A percentile compares a stretch with the other conserved stretches of the same genome.
phyloP scores from a whole-genome alignment of 1,284 basidiomycete species.

The Cryptococcus depauperatus region DNA sequence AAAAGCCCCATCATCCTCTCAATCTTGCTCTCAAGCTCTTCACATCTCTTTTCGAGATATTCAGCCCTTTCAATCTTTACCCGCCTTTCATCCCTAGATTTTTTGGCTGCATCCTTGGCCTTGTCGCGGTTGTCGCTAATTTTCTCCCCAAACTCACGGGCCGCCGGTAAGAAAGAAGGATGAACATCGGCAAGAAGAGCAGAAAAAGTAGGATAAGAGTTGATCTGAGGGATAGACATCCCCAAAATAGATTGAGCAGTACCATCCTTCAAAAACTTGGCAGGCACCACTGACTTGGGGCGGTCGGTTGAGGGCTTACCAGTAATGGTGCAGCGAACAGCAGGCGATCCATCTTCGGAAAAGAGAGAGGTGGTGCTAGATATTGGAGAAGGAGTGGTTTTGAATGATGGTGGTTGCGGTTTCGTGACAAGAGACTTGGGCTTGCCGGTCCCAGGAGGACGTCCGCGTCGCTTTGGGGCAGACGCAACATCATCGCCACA shows the following conservation, averaged over 20 bases:
- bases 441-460: constrained; percentile 21
- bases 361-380: constrained; percentile 1
- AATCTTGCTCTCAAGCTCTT: constrained; percentile 21
- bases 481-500: constrained; percentile 11
- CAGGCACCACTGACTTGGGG: constrained; percentile 35
- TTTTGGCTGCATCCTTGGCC: constrained; percentile 37
- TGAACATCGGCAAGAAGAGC: constrained; percentile 24
- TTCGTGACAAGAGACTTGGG: constrained; percentile 15
- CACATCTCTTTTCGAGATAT: constrained; percentile 28
- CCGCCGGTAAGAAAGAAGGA: constrained; percentile 18
- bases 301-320: constrained; percentile 36
- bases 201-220: constrained; percentile 27
- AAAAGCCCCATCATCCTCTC: constrained; percentile 22
- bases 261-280: constrained; percentile 36
- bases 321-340: constrained; percentile 21
- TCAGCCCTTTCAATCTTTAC: constrained; percentile 29
- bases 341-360: constrained; percentile 7
- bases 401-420: constrained; percentile 11
- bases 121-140: constrained; percentile 36
- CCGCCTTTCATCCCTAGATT: constrained; percentile 35
- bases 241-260: constrained; percentile 29
- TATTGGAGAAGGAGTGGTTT: constrained; percentile 4
- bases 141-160: constrained; percentile 33
- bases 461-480: constrained; percentile 25
- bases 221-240: constrained; percentile 26